A percentile compares a stretch with the other conserved stretches of the same genome.
phyloP scores from a whole-genome alignment of 805 yeast genomes.

The Tetrapisispora namnaoensis region DNA sequence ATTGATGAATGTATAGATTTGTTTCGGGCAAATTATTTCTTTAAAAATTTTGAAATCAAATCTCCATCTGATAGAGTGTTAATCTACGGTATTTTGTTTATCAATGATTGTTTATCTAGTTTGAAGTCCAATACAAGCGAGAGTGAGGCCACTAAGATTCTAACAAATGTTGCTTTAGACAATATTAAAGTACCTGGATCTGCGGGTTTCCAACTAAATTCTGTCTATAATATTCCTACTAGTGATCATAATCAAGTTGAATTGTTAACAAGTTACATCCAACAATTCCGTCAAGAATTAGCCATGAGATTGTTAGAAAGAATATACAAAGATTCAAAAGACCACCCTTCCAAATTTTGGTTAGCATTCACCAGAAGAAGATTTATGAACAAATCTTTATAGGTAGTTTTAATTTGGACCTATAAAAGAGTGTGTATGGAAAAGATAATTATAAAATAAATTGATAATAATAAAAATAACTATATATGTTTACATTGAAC shows the following conservation, averaged over 20 bases:
- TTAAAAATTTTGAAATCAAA: slow-evolving; percentile 92
- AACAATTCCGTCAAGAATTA: slow-evolving; percentile 92
- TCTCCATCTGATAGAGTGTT: slow-evolving; percentile 89
- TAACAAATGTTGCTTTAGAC: slow-evolving; percentile 81
- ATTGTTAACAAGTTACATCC: slow-evolving; percentile 67
- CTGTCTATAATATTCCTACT: slow-evolving; percentile 60
- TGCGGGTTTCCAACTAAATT: slow-evolving; percentile 84
- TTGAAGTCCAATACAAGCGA: slow-evolving; percentile 41
- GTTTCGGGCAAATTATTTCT: slow-evolving; percentile 92
- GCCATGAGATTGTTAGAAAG: slow-evolving; percentile 69
- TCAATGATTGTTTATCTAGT: slow-evolving; percentile 72
- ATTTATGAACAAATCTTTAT: slow-evolving; percentile 73
- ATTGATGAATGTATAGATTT: slow-evolving; percentile 85
- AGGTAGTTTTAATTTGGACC: neutral
- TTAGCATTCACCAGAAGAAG: slow-evolving; percentile 88
- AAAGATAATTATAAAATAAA: neutral
- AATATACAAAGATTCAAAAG: slow-evolving; percentile 51
- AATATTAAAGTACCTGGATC: slow-evolving; percentile 91
- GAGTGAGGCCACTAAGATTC: slow-evolving; percentile 52
- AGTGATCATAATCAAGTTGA: slow-evolving; percentile 66
- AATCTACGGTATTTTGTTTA: slow-evolving; percentile 85
- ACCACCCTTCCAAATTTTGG: slow-evolving; percentile 84
- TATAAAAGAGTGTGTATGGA: neutral
- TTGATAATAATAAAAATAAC: neutral
- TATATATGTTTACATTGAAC: neutral